Percentiles rank a stretch among this genome's conserved stretches.
Evolutionary conservation across 305 asterid species (phyloP).

Genomic region (Plantago coronopus): DNA sequence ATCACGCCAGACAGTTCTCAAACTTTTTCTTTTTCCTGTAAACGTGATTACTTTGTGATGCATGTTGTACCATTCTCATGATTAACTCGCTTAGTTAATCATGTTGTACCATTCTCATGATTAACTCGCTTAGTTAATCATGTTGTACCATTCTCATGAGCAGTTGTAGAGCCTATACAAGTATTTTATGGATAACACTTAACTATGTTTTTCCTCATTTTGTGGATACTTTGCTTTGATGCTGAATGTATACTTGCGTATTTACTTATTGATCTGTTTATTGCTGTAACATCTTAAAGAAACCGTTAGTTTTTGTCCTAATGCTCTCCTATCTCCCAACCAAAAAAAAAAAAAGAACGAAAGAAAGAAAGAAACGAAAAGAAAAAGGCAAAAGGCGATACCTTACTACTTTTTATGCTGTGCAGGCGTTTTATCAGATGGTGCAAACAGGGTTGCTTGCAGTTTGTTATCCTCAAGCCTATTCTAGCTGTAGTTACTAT

Average conservation of each 20-base stretch:
- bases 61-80: too few relatives aligned
- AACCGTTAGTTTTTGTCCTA: neutral
- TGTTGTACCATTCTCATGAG: neutral
- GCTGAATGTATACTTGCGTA: neutral
- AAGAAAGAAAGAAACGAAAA: too few relatives aligned
- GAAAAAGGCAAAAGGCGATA: too few relatives aligned
- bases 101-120: neutral
- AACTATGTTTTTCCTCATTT: neutral
- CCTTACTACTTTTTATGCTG: conserved; percentile 19
- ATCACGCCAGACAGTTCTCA: neutral
- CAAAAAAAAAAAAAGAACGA: too few relatives aligned
- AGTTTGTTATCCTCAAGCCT: conserved; percentile 96
- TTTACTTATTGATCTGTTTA: neutral
- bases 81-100: neutral
- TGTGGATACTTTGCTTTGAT: neutral
- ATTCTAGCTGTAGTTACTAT: conserved; percentile 69
- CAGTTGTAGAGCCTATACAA: neutral
- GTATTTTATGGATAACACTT: neutral
- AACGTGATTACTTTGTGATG: neutral
- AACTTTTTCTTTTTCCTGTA: neutral
- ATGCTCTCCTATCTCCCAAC: neutral
- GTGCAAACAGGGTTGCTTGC: conserved; percentile 97
- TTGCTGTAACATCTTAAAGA: neutral
- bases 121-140: neutral
- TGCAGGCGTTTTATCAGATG: conserved; percentile 96